phyloP scores from a whole-genome alignment of 768 basidiomycete species.

The Suillus cothurnatus region DNA sequence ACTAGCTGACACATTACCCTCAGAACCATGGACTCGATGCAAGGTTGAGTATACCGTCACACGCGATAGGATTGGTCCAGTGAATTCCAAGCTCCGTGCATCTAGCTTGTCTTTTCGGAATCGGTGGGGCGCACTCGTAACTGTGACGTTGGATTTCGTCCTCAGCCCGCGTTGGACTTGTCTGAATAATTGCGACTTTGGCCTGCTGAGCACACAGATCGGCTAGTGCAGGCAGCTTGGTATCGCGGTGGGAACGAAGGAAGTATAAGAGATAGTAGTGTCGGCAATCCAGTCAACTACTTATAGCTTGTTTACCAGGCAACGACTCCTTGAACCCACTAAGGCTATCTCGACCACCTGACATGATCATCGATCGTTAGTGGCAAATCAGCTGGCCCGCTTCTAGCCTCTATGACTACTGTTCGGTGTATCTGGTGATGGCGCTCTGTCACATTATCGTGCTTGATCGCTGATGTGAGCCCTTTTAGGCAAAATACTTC shows the following conservation, averaged over 20 bases:
- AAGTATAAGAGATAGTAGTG: neutral
- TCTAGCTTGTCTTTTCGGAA: neutral
- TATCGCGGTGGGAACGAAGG: neutral
- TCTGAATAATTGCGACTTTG: neutral
- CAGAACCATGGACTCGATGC: neutral
- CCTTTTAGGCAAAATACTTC: neutral
- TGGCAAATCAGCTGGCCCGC: neutral
- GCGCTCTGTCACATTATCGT: neutral
- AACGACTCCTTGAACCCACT: neutral
- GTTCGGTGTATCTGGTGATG: neutral
- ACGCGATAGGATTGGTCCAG: neutral
- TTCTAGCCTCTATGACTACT: neutral
- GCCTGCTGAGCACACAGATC: neutral
- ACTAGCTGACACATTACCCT: neutral
- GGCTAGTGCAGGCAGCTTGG: neutral
- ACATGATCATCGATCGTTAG: neutral
- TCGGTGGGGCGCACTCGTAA: neutral
- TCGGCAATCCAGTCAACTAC: neutral
- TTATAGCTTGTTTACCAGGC: neutral
- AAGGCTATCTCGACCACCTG: constrained; percentile 7
- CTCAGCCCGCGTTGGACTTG: neutral
- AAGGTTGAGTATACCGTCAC: neutral
- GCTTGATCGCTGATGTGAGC: neutral
- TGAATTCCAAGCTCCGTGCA: neutral
- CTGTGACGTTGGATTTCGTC: neutral